Base-by-base conservation (phyloP, 345 rosid genomes). In the Arabidopsis thaliana region DNA sequence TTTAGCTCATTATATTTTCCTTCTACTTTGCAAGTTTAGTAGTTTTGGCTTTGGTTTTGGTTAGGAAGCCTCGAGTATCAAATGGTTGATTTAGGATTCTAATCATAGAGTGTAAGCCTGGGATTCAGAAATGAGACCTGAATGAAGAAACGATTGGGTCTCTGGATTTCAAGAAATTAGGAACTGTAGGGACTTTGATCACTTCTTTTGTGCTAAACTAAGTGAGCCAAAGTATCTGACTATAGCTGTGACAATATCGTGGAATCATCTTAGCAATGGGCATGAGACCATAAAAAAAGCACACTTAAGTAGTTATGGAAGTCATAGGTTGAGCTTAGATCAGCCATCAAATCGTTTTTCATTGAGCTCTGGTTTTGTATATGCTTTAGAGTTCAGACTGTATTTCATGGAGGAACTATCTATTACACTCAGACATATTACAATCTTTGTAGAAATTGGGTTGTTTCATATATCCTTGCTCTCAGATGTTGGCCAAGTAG, bases 11-110 rank as follows among this genome's bases (percentile, higher is more conserved):
- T 3, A 16, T 16, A 16, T 2, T 40, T 49, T 4, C 1, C 5
- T 46, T 38, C 51, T 59, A 34, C 58, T 22, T 56, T 46, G 58
- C 78, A 44, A 20, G 51, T 33, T 64, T 56, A 62, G 4, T 56
- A 22, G 32, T 34, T 51, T 11, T 48, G 36, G 44, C 30, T 44
- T 4, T 74, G 34, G 11, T 56, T 42, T 16, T 12, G 50, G 8
- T 50, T 11, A 36, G 28, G 60, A 38, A 25, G 25, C 40, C 2
- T 67, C 45, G 32, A 24, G 20, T 58, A 24, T 7, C 42, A 58
- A 22, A 36, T 65, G 22, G 32, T 46, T 57, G 51, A 13, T 49
- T 66, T 75, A 13, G 44, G n/a, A 10, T 45, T 45, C 14, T 70
- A 34, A 23, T 22, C 36, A 45, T 46, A 44, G 8, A 4, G 32